phyloP scores from a whole-genome alignment of 768 basidiomycete species.

The Leccinum aurantiacum region DNA sequence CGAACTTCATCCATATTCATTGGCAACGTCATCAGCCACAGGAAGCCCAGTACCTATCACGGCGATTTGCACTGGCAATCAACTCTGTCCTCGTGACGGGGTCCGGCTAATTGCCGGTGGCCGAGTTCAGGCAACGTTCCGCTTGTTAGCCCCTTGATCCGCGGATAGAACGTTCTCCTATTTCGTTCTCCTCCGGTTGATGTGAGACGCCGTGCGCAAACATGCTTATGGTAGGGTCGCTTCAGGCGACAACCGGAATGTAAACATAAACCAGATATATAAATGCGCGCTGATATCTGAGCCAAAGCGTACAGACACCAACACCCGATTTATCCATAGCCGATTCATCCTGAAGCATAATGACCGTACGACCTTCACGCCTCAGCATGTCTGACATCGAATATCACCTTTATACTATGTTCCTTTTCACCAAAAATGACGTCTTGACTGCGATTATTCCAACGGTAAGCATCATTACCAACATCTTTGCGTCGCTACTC shows the following conservation, averaged over 20 bases:
- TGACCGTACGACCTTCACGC: conserved; percentile 19
- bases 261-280: conserved; percentile 1
- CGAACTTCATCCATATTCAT: background rate
- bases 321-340: background rate
- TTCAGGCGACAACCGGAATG: conserved; percentile 3
- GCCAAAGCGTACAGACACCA: background rate
- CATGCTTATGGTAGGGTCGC: conserved; percentile 1
- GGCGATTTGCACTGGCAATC: background rate
- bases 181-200: background rate
- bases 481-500: background rate
- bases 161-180: background rate
- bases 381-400: conserved; percentile 14
- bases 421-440: conserved; percentile 48
- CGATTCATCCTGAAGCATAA: conserved; percentile 1
- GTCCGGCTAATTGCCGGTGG: background rate
- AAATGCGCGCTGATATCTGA: background rate
- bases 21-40: background rate
- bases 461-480: conserved; percentile 35
- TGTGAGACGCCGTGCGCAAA: background rate
- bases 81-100: background rate
- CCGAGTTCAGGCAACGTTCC: background rate
- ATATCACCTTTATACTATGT: conserved; percentile 31
- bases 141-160: background rate
- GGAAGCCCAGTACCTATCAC: background rate
- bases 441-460: conserved; percentile 48